Conservation (phyloP, 1,284 basidiomycete genomes). For the Ustilago tritici region DNA sequence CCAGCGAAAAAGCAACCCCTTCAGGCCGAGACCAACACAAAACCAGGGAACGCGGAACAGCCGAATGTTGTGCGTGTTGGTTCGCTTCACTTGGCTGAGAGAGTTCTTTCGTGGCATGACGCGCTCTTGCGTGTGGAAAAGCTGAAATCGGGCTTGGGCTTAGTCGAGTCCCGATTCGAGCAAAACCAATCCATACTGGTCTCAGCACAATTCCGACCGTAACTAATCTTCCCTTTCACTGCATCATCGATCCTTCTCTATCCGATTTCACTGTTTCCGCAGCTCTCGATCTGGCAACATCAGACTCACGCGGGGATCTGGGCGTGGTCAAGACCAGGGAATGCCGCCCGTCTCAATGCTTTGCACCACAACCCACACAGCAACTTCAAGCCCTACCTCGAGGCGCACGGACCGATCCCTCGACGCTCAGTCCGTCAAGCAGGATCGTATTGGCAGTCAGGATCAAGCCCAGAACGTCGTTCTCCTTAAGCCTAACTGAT, state of each 20-base stretch:
- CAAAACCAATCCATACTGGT: not conserved
- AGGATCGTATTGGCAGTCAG: not conserved
- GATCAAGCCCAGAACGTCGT: not conserved
- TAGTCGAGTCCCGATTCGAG: not conserved
- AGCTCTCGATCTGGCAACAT: not conserved
- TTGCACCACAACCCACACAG: constrained; percentile 2
- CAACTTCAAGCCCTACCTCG: constrained; percentile 1
- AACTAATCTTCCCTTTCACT: not conserved
- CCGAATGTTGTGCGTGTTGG: not conserved
- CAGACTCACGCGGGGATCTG: not conserved
- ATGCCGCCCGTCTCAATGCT: constrained; percentile 16
- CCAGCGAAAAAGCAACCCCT: constrained; percentile 1
- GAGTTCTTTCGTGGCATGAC: not conserved
- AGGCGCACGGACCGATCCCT: constrained; percentile 9
- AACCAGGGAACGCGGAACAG: constrained; percentile 1
- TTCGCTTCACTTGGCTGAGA: not conserved
- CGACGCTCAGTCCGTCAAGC: not conserved
- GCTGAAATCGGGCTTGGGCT: not conserved
- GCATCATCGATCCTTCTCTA: not conserved
- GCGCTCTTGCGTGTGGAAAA: not conserved
- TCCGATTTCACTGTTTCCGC: not conserved
- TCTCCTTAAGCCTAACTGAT: too few relatives aligned
- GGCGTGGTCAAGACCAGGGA: constrained; percentile 6
- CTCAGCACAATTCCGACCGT: not conserved
- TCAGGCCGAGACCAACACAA: constrained; percentile 29